Base-by-base conservation (phyloP, 2,329 filamentous ascomycete species). In the Apiospora koreana region DNA sequence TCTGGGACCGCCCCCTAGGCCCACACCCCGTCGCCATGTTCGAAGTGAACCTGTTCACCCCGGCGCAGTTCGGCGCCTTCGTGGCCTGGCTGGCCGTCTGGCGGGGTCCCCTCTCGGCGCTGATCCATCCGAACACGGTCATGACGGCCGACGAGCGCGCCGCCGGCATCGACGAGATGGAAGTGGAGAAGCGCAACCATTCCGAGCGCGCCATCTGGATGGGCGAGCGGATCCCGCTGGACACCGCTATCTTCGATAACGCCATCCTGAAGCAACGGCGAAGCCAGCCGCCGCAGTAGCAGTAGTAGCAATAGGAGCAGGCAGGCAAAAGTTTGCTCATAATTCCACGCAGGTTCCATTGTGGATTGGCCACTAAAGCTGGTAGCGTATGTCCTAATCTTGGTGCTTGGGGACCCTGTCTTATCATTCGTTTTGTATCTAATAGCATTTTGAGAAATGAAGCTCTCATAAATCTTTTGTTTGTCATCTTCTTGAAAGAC, bases 21-120 rank as follows among this genome's bases (percentile, higher is more conserved):
- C 94, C 94, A 0, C 94, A 97, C 79, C 91, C 92, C 0, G 81
- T 94, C 0, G 92, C 91, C 68, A 97, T 97, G 94, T 97, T 97
- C 76, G 95, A 98, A 81, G 94, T 97, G 64, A 97, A 97, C 75
- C 64, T 97, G 25, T 94, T 95, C 79, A 94, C 91, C 0, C 95
- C 94, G 0, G 91, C 89, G 3, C 93, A 97, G 79, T 97, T 97
- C 77, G 94, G 94, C 0, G 94, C 95, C 0, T 97, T 97, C 76
- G 83, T 98, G 48, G 87, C 93, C 0, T 97, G 94, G 94, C 83
- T 97, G 41, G 88, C 93, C 41, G 89, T 97, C 70, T 91, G 95
- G 81, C 87, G 94, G 6, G 94, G 94, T 0, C 93, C 93, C 2
- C 80, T 97, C 71, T 94, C 92, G 65, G 94, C 85, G 4, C 83